phyloP scores from a whole-genome alignment of 371 early-diverging fungal species.

The Lichtheimia hyalospora region DNA sequence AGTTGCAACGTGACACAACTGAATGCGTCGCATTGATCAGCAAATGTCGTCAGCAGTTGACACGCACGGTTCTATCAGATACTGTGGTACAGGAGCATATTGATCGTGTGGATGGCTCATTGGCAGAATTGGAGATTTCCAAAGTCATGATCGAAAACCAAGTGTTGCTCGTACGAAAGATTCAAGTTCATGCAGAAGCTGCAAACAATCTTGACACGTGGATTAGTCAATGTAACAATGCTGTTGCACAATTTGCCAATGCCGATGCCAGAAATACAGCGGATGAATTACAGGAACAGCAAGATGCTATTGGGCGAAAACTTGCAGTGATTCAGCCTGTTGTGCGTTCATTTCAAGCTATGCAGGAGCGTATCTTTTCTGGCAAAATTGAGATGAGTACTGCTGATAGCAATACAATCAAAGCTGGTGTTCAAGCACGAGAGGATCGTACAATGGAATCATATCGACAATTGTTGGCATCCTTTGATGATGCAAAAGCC shows the following conservation, averaged over 20 bases:
- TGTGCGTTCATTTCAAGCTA: slow-evolving; percentile 39
- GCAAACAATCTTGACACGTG: slow-evolving; percentile 41
- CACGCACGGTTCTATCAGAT: slow-evolving; percentile 17
- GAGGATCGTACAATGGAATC: slow-evolving; percentile 29
- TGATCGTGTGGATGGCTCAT: slow-evolving; percentile 17
- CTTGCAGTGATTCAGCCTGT: slow-evolving; percentile 36
- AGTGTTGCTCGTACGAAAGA: slow-evolving; percentile 34
- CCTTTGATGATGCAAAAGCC: slow-evolving; percentile 20
- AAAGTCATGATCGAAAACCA: slow-evolving; percentile 35
- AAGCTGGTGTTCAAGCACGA: slow-evolving; percentile 22
- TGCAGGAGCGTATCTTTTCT: slow-evolving; percentile 31
- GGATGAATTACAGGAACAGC: slow-evolving; percentile 40
- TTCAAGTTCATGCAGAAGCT: slow-evolving; percentile 40
- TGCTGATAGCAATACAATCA: slow-evolving; percentile 22
- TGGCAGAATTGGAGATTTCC: slow-evolving; percentile 26
- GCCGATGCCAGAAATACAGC: slow-evolving; percentile 10
- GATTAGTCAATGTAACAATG: slow-evolving; percentile 44
- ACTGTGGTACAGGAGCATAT: slow-evolving; percentile 23
- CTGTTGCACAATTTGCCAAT: slow-evolving; percentile 23
- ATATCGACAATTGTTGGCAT: slow-evolving; percentile 35
- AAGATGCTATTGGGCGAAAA: slow-evolving; percentile 37
- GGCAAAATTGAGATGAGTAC: slow-evolving; percentile 27
- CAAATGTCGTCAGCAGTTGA: slow-evolving; percentile 14
- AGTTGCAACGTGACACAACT: slow-evolving; percentile 4
- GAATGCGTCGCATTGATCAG: too few species aligned